Percentiles rank a stretch among this genome's conserved stretches.
Evolutionary conservation across 2,329 filamentous ascomycete species (phyloP).

Genomic region (Fusarium subtropicale): DNA sequence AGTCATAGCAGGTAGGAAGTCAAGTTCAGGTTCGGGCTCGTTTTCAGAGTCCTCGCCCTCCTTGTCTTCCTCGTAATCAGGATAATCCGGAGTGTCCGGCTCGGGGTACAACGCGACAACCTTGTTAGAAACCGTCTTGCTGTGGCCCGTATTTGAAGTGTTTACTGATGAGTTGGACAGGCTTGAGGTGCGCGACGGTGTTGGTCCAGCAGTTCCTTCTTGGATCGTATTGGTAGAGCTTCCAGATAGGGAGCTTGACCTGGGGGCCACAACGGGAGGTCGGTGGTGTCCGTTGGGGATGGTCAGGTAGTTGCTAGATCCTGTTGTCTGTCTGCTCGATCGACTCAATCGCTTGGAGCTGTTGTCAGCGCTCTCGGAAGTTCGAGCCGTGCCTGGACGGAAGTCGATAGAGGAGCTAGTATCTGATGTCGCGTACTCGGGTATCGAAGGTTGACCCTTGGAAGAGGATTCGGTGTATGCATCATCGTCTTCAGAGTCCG

Average conservation of each 20-base stretch:
- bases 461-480: constrained; percentile 36
- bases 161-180: constrained; percentile 55
- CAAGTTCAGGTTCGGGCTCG: constrained; percentile 29
- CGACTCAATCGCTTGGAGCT: constrained; percentile 47
- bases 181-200: constrained; percentile 49
- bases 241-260: constrained; percentile 45
- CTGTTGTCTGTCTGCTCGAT: constrained; percentile 55
- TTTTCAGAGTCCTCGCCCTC: constrained; percentile 27
- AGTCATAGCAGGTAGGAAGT: constrained; percentile 29
- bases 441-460: constrained; percentile 45
- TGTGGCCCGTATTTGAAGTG: constrained; percentile 51
- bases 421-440: constrained; percentile 45
- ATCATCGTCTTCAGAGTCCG: constrained; percentile 66
- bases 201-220: constrained; percentile 38
- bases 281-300: constrained; percentile 50
- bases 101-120: constrained; percentile 54
- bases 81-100: constrained; percentile 42
- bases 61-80: constrained; percentile 35
- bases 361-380: constrained; percentile 43
- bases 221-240: constrained; percentile 44
- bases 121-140: constrained; percentile 49
- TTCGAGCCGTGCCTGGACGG: constrained; percentile 40
- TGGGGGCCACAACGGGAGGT: constrained; percentile 28
- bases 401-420: constrained; percentile 39
- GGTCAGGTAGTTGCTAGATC: constrained; percentile 57